phyloP scores from a whole-genome alignment of 2,329 filamentous ascomycete genomes.

The Aquanectria penicillioides region DNA sequence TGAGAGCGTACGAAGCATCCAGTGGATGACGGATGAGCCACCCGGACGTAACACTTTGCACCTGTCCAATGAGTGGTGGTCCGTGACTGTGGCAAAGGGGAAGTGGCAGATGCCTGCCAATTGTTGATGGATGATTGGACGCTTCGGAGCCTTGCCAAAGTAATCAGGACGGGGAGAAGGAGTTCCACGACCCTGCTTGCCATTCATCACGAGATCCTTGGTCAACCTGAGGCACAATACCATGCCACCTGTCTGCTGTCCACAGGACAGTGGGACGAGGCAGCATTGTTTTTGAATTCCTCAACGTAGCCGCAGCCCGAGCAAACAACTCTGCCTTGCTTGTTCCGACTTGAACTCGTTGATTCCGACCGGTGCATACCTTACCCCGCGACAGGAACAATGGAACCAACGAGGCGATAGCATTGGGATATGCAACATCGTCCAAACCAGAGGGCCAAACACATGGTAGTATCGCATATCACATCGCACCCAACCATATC shows the following conservation, averaged over 20 bases:
- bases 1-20: not conserved
- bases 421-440: not conserved
- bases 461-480: conserved; percentile 4
- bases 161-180: not conserved
- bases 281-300: not conserved
- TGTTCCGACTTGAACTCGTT: not conserved
- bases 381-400: not conserved
- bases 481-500: not conserved
- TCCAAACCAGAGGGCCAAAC: not conserved
- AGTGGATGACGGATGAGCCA: not conserved
- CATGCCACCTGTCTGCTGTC: conserved; percentile 14
- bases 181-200: not conserved
- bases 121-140: not conserved
- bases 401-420: not conserved
- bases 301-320: not conserved
- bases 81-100: not conserved
- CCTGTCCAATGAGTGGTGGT: not conserved
- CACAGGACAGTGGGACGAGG: not conserved
- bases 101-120: not conserved
- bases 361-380: not conserved
- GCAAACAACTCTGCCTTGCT: not conserved
- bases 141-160: not conserved
- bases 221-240: conserved; percentile 5
- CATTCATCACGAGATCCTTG: conserved; percentile 12
- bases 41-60: not conserved